Evolutionary conservation across 352 stramenopile species (phyloP), one percentile per base, ranked within the genome.

Genomic region (Globisporangium okanoganense): DNA sequence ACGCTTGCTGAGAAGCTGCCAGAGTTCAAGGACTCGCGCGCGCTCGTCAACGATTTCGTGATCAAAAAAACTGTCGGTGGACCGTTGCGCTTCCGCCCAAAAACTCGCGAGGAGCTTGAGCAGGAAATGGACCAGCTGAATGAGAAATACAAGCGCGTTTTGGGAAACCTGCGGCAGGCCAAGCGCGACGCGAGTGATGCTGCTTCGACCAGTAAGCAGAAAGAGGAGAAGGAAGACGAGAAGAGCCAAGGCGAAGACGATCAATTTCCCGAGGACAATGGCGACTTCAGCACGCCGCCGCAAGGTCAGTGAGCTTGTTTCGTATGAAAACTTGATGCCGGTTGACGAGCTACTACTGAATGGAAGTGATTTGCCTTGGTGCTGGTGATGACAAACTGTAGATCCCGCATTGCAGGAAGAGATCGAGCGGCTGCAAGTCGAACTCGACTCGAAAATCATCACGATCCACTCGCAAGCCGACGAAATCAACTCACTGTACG

Each of bases 1-100:
- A 75, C 78, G 10, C 66, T 92, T 0, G 65, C 75, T 40, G 78
- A 88, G 47, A 92, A 92, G 43, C 60, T 71, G 1, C 69, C 74
- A 0, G 82, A 90, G 64, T 92, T 92, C 49, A 67, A 87, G 33
- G 72, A 86, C 24, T 87, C 76, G 1, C 56, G 72, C 8, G 76
- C 75, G 6, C 58, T 84, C 20, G 84, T 94, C 0, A 95, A 97
- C 57, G 85, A 95, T n/a, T 92, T 94, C 24, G 73, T 97, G 18
- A 67, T 93, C 9, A 90, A 92, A 47, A 93, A 93, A 62, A 73
- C 78, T 6, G 65, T 92, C 12, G 85, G 89, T 22, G 87, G 71
- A 5, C 85, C 82, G 13, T 67, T 92, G 60, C 78, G 87, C 5
- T 96, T 97, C 55, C 80, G 89, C 7, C 85, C 89, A 0, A 95